Evolutionary conservation across 1,284 basidiomycete species (phyloP).

Genomic region (Laetiporus sulphureus): DNA sequence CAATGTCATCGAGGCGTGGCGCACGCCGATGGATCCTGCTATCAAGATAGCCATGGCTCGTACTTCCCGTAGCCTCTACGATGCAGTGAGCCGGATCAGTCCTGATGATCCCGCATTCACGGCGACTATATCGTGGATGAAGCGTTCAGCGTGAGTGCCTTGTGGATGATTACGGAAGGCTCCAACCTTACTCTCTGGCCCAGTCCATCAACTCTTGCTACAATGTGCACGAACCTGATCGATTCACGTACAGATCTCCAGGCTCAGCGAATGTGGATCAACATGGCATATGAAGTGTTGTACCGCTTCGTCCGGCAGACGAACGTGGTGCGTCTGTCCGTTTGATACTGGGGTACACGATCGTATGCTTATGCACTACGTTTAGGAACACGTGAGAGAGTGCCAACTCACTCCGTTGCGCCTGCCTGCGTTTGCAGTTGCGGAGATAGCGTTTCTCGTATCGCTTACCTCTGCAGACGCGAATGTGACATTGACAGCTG

Average conservation of each 20-base stretch:
- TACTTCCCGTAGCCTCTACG: slow-evolving; percentile 41
- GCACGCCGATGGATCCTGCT: slow-evolving; percentile 50
- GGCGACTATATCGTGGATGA: too few relatives aligned
- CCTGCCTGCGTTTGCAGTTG: slow-evolving; percentile 53
- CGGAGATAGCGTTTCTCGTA: slow-evolving; percentile 67
- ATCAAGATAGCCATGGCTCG: slow-evolving; percentile 54
- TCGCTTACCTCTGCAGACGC: slow-evolving; percentile 63
- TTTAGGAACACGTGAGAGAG: slow-evolving; percentile 36
- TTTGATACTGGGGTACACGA: too few relatives aligned
- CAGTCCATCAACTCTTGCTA: slow-evolving; percentile 51
- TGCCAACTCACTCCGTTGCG: slow-evolving; percentile 45
- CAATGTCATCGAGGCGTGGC: slow-evolving; percentile 47
- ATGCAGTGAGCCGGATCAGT: slow-evolving; percentile 37
- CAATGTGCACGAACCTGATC: slow-evolving; percentile 52
- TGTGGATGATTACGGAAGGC: too few relatives aligned
- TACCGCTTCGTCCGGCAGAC: slow-evolving; percentile 44
- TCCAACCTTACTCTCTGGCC: too few relatives aligned
- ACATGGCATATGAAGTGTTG: slow-evolving; percentile 53
- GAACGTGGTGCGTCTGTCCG: slow-evolving; percentile 40
- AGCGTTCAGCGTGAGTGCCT: too few relatives aligned
- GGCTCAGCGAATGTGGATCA: slow-evolving; percentile 60
- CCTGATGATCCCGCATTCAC: slow-evolving; percentile 34
- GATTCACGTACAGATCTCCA: slow-evolving; percentile 51
- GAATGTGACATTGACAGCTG: slow-evolving; percentile 58
- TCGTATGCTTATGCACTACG: too few relatives aligned